phyloP scores from a whole-genome alignment of 2,329 filamentous ascomycete genomes.

The Beauveria sp. region DNA sequence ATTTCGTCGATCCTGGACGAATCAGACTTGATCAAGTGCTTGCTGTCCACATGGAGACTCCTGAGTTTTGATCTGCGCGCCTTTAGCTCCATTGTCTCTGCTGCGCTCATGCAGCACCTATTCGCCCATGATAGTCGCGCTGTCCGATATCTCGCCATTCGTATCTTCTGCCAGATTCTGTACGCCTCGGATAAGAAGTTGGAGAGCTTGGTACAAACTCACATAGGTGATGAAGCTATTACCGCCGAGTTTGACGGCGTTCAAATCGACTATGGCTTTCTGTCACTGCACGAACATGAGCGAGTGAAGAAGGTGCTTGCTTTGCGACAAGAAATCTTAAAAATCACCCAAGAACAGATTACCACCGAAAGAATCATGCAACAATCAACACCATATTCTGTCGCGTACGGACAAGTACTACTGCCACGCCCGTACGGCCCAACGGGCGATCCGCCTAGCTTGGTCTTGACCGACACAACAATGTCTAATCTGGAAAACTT shows the following conservation, averaged over 20 bases:
- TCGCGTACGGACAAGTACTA: constrained; percentile 58
- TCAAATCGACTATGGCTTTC: constrained; percentile 70
- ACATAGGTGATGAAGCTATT: constrained; percentile 56
- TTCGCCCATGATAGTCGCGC: constrained; percentile 52
- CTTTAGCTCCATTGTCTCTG: constrained; percentile 59
- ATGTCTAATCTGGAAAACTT: constrained; percentile 62
- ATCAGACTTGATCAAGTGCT: constrained; percentile 20
- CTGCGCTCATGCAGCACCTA: constrained; percentile 59
- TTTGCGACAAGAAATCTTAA: constrained; percentile 32
- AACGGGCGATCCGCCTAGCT: constrained; percentile 36
- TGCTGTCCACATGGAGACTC: constrained; percentile 61
- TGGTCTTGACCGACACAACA: constrained; percentile 68
- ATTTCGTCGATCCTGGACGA: constrained; percentile 14
- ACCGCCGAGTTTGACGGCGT: constrained; percentile 68
- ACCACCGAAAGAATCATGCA: constrained; percentile 20
- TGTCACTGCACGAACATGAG: constrained; percentile 50
- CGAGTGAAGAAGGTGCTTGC: constrained; percentile 39
- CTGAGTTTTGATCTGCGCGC: constrained; percentile 65
- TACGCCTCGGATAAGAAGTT: constrained; percentile 72
- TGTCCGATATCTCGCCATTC: constrained; percentile 73
- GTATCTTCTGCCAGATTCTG: constrained; percentile 72
- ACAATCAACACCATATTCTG: constrained; percentile 51
- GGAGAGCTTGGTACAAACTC: constrained; percentile 59
- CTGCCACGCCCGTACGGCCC: constrained; percentile 55
- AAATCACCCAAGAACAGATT: constrained; percentile 9